phyloP scores from a whole-genome alignment of 2,329 filamentous ascomycete genomes.

The Calonectria honghensis region DNA sequence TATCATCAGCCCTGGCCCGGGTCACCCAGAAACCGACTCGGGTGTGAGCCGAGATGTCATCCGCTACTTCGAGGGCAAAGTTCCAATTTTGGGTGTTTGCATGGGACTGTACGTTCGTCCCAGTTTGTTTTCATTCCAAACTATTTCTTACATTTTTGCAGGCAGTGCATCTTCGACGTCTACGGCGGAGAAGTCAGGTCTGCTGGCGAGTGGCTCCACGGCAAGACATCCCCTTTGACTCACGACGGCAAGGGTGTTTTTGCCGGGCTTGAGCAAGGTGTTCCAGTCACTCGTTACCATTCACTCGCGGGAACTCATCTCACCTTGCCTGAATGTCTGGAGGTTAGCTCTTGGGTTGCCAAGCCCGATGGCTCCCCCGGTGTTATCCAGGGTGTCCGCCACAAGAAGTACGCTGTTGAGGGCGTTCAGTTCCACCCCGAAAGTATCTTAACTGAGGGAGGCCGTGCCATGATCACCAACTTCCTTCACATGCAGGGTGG shows the following conservation, averaged over 20 bases:
- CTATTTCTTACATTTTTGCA: constrained; percentile 56
- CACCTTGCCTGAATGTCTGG: constrained; percentile 88
- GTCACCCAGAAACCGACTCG: constrained; percentile 92
- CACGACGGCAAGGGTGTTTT: constrained; percentile 97
- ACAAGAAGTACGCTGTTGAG: constrained; percentile 93
- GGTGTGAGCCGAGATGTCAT: constrained; percentile 96
- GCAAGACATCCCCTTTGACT: constrained; percentile 93
- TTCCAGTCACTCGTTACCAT: constrained; percentile 96
- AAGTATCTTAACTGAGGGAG: constrained; percentile 94
- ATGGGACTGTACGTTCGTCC: constrained; percentile 86
- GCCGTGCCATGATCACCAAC: constrained; percentile 92
- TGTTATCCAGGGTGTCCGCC: constrained; percentile 97
- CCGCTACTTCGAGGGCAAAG: constrained; percentile 92
- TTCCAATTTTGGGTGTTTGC: constrained; percentile 97
- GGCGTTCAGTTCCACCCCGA: constrained; percentile 99
- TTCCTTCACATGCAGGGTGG: constrained; percentile 92
- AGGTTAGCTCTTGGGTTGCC: constrained; percentile 93
- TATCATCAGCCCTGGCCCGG: constrained; percentile 95
- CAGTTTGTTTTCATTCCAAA: constrained; percentile 18
- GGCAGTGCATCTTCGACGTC: constrained; percentile 95
- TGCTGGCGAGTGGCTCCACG: constrained; percentile 96
- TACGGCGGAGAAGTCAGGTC: constrained; percentile 94
- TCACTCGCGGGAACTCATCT: constrained; percentile 94
- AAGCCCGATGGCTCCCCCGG: constrained; percentile 85
- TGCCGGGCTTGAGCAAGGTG: constrained; percentile 82